Evolutionary conservation across 2,329 filamentous ascomycete genomes (phyloP), one percentile per base, ranked within the genome.

Genomic region (Fusarium tjaetaba): DNA sequence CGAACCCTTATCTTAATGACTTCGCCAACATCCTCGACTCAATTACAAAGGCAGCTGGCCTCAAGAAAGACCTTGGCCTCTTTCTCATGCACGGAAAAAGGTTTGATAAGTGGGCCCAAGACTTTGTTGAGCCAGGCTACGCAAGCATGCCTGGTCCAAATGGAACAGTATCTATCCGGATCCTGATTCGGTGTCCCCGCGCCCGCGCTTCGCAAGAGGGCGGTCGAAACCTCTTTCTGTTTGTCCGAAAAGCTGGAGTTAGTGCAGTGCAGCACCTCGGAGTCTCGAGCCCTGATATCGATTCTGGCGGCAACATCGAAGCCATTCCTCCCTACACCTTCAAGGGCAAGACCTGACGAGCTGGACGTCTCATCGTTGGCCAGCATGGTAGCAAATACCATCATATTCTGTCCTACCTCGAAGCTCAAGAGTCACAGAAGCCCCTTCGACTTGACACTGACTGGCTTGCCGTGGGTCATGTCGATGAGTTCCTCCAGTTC

Each of bases 51-150:
- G 58, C 36, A 9, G 43, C 60, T 13, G 66, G 61, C 7, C n/a
- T 70, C 6, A 39, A 53, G 32, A 32, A 32, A 32, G 32, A 32
- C 1, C 1, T 32, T 4, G 30, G 11, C 11, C 13, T 32, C 4
- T 32, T 32, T 32, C 30, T 32, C 30, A 32, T 32, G 30, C 11
- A 4, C 30, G 30, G 30, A 32, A 32, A 32, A 28, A 28, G 26
- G 7, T 28, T 32, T 1, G 30, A 32, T 57, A 70, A 79, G 34
- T 85, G 82, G 83, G 76, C 76, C 2, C 83, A 84, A 66, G 82
- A 85, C 63, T 79, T 81, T 52, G 65, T 84, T 34, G 82, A 84
- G 72, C 80, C 82, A 0, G 82, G 71, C 1, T 85, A 82, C 65
- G 74, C 78, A 5, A 82, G 80, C 57, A 84, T 84, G 71, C 83